Base-by-base conservation (phyloP, 441 rosid genomes). In the Populus tomentosa region DNA sequence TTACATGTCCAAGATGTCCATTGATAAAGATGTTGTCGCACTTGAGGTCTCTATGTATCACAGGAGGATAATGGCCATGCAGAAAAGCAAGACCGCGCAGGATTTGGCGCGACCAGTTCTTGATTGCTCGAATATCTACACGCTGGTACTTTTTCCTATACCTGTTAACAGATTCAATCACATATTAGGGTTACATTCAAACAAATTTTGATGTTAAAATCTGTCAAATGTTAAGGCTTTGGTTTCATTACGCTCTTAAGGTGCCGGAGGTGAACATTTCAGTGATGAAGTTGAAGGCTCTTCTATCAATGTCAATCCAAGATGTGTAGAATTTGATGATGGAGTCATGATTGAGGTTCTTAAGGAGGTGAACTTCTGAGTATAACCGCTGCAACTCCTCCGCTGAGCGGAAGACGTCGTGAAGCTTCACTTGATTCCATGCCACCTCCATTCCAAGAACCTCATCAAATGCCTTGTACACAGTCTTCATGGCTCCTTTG, bases 401-500 rank as follows among this genome's bases (percentile, higher is more conserved):
- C 32, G 92, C 90, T 59, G 89, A 85, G 75, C 82, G 89, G 79
- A 90, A 67, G 32, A 89, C 86, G 40, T 88, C 88, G 66, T 86
- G 86, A 9, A 92, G 85, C 75, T 80, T 84, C 74, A 91, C 88
- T 76, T 86, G 92, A 78, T 89, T 91, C 97, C 97, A 92, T 10
- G 97, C 97, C 72, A 91, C 95, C 82, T 92, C 97, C 64, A 91
- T 89, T 50, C 94, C 97, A 77, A 88, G 80, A 72, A 82, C 83
- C 80, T 92, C 91, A 82, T 92, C 95, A 56, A 92, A 90, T 72
- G 91, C 97, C 79, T 74, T 92, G 75, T 91, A 91, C 82, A 92
- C 97, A 53, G 93, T 92, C 87, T 92, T 92, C 93, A 87, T 88
- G 46, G 97, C 97, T 75, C 97, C 97, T 86, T 84, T 90, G 67